Evolutionary conservation across 306 rosid genomes (phyloP).

Genomic region (Astragalus glycyphyllos): DNA sequence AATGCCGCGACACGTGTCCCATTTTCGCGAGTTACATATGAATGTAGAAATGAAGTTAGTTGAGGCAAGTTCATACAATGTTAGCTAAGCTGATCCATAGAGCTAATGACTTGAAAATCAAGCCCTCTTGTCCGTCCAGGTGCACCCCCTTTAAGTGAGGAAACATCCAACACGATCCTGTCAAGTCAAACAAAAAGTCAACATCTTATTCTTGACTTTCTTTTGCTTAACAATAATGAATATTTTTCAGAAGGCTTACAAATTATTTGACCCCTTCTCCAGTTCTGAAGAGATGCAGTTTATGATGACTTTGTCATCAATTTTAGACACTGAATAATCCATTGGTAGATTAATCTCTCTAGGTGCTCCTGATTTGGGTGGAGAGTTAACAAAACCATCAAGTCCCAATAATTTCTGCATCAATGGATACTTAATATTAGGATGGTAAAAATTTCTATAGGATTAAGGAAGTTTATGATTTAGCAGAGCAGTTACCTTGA

Average conservation of each 20-base stretch:
- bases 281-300: slow-evolving; percentile 53
- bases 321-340: slow-evolving; percentile 60
- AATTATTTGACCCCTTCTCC: slow-evolving; percentile 59
- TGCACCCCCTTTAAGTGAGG: slow-evolving; percentile 80
- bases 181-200: slow-evolving; percentile 27
- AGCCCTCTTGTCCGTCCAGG: slow-evolving; percentile 97
- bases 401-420: slow-evolving; percentile 80
- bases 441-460: slow-evolving; percentile 1
- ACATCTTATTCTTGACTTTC: neutral
- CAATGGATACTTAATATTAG: slow-evolving; percentile 41
- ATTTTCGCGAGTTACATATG: slow-evolving; percentile 28
- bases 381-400: slow-evolving; percentile 47
- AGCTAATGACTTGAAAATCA: slow-evolving; percentile 52
- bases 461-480: neutral
- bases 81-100: slow-evolving; percentile 58
- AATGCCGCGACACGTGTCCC: slow-evolving; percentile 40
- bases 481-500: slow-evolving; percentile 62
- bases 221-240: neutral
- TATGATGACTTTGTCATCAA: slow-evolving; percentile 66
- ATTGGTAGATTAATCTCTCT: slow-evolving; percentile 61
- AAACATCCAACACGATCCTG: slow-evolving; percentile 84
- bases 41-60: slow-evolving; percentile 56
- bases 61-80: slow-evolving; percentile 36
- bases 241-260: slow-evolving; percentile 59
- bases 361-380: slow-evolving; percentile 59